Evolutionary conservation across 2,329 filamentous ascomycete genomes (phyloP).

Genomic region (Pochonia chlamydosporia): DNA sequence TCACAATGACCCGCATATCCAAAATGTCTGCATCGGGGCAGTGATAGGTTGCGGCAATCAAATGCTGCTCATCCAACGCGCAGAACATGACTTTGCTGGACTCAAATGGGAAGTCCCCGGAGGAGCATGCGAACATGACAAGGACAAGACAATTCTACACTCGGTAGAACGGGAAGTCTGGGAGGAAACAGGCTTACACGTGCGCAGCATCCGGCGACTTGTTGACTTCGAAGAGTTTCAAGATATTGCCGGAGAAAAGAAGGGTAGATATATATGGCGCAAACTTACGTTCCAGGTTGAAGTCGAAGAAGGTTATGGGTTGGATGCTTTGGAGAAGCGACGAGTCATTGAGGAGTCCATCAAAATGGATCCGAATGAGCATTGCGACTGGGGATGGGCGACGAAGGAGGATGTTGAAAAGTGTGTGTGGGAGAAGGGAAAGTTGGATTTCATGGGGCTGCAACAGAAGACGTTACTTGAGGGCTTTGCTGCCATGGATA

Average conservation of each 20-base stretch:
- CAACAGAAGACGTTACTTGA: neutral
- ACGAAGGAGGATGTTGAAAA: constrained; percentile 2
- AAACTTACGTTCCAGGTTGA: constrained; percentile 8
- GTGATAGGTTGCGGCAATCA: constrained; percentile 3
- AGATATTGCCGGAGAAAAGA: neutral
- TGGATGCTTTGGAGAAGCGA: neutral
- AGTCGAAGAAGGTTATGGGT: constrained; percentile 2
- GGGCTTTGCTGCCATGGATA: no score
- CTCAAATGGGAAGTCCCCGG: constrained; percentile 9
- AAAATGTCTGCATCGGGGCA: constrained; percentile 3
- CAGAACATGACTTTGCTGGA: constrained; percentile 4
- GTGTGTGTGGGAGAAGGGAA: neutral
- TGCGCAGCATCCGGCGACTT: constrained; percentile 1
- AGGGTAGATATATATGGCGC: constrained; percentile 7
- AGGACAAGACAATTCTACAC: constrained; percentile 3
- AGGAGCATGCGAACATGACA: constrained; percentile 4
- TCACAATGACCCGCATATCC: neutral
- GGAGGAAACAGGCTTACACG: constrained; percentile 7
- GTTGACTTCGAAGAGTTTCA: constrained; percentile 5
- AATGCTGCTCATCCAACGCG: constrained; percentile 7
- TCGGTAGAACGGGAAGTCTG: constrained; percentile 5
- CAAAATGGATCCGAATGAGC: constrained; percentile 9
- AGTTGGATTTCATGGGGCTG: neutral
- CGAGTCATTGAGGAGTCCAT: neutral
- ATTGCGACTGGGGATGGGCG: constrained; percentile 11